Evolutionary conservation across 192 early-diverging fungal species (phyloP).

Genomic region (Linnemannia exigua): DNA sequence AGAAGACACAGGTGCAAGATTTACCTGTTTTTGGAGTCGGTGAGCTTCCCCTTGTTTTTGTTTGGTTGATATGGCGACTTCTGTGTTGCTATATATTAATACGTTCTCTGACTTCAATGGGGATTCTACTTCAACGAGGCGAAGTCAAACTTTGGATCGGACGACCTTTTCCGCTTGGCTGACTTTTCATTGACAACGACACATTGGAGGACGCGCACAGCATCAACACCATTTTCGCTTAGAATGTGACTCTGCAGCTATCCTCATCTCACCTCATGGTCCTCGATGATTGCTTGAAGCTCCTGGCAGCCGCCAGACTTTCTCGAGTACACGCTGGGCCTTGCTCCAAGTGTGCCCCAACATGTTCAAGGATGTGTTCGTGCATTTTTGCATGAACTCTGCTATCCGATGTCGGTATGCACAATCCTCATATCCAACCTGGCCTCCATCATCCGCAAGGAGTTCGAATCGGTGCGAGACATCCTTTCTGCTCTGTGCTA

Average conservation of each 20-base stretch:
- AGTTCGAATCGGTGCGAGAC: constrained; percentile 6
- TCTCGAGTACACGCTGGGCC: constrained; percentile 31
- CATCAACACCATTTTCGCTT: constrained; percentile 17
- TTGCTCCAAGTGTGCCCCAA: constrained; percentile 29
- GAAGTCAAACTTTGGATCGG: no score
- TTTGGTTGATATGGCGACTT: neutral
- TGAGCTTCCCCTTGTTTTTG: neutral
- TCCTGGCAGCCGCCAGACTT: constrained; percentile 15
- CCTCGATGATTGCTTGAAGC: constrained; percentile 25
- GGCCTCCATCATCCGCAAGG: constrained; percentile 1
- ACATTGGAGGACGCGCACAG: no score
- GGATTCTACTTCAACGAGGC: neutral
- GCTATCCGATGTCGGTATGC: neutral
- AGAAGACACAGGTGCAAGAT: constrained; percentile 13
- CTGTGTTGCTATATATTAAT: neutral
- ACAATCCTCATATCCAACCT: neutral
- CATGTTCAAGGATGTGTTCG: constrained; percentile 20
- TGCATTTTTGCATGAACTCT: constrained; percentile 2
- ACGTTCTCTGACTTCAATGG: neutral
- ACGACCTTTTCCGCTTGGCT: neutral
- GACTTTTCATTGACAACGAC: neutral
- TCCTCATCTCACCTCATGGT: constrained; percentile 29
- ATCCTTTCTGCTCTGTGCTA: constrained; percentile 9
- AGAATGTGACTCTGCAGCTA: constrained; percentile 19
- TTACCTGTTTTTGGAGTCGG: constrained; percentile 27